Conservation (phyloP, 2,329 filamentous ascomycete genomes). For the Alternaria dauci region DNA sequence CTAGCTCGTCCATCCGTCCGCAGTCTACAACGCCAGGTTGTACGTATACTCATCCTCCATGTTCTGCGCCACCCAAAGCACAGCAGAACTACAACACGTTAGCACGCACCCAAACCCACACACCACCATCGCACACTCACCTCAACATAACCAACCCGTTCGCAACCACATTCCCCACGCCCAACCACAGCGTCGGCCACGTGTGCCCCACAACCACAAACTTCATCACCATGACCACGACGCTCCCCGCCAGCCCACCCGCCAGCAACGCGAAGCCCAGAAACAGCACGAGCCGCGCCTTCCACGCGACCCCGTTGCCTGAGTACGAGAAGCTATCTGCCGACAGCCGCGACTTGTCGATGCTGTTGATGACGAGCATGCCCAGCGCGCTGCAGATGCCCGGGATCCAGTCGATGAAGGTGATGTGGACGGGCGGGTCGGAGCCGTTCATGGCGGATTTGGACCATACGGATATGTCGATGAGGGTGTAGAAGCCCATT, state of each 20-base stretch:
- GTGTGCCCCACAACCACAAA: constrained; percentile 68
- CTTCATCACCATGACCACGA: constrained; percentile 73
- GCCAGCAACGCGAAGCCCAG: constrained; percentile 74
- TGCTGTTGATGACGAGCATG: constrained; percentile 77
- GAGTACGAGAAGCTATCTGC: constrained; percentile 72
- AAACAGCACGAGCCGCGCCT: constrained; percentile 72
- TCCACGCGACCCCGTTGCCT: constrained; percentile 74
- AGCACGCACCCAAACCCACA: constrained; percentile 27
- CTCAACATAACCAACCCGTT: constrained; percentile 73
- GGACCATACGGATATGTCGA: constrained; percentile 71
- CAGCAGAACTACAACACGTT: constrained; percentile 60
- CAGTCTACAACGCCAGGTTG: constrained; percentile 66
- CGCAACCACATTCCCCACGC: constrained; percentile 70
- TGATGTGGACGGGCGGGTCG: constrained; percentile 65
- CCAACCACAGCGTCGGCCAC: constrained; percentile 71
- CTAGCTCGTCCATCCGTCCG: background rate
- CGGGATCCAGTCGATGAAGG: constrained; percentile 76
- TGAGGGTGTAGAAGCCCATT: constrained; percentile 73
- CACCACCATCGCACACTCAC: constrained; percentile 51
- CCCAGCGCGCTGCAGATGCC: constrained; percentile 73
- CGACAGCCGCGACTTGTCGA: constrained; percentile 71
- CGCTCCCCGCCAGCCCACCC: constrained; percentile 71
- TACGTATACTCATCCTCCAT: constrained; percentile 78
- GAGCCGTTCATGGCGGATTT: constrained; percentile 69
- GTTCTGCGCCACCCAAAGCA: constrained; percentile 75